A percentile compares a stretch with the other conserved stretches of the same genome.
Conservation (phyloP, 108 stramenopile species). For the Conticribra weissflogii region DNA sequence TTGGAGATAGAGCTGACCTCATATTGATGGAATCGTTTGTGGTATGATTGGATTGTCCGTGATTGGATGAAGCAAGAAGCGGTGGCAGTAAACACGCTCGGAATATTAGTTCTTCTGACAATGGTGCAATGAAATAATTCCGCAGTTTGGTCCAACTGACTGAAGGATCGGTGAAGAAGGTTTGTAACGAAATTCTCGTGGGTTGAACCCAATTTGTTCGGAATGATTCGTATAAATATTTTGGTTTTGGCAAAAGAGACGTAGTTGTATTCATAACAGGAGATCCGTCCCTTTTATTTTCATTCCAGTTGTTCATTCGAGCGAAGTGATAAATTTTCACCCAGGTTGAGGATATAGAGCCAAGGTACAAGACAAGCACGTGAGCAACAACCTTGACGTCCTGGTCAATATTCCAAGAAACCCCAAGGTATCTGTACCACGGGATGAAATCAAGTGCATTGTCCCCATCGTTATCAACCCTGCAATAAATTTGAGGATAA, state of each 20-base stretch:
- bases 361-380: conserved; percentile 40
- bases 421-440: conserved; percentile 36
- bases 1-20: conserved; percentile 14
- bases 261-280: not conserved
- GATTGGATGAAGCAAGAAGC: conserved; percentile 38
- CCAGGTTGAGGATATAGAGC: conserved; percentile 27
- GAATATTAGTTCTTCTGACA: conserved; percentile 84
- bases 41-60: no score
- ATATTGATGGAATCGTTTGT: no score
- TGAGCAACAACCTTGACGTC: conserved; percentile 29
- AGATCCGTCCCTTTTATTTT: conserved; percentile 9
- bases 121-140: conserved; percentile 69
- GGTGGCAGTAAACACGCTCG: conserved; percentile 73
- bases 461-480: conserved; percentile 2
- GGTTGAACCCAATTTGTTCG: conserved; percentile 13
- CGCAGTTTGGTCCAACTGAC: conserved; percentile 62
- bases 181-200: conserved; percentile 13
- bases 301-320: conserved; percentile 14
- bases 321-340: conserved; percentile 25
- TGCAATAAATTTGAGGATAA: conserved; percentile 66
- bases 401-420: conserved; percentile 9
- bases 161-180: conserved; percentile 15
- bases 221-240: conserved; percentile 19
- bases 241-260: conserved; percentile 24
- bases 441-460: not conserved